Conservation (phyloP, 768 basidiomycete genomes). For the Russula griseocarnosa region DNA sequence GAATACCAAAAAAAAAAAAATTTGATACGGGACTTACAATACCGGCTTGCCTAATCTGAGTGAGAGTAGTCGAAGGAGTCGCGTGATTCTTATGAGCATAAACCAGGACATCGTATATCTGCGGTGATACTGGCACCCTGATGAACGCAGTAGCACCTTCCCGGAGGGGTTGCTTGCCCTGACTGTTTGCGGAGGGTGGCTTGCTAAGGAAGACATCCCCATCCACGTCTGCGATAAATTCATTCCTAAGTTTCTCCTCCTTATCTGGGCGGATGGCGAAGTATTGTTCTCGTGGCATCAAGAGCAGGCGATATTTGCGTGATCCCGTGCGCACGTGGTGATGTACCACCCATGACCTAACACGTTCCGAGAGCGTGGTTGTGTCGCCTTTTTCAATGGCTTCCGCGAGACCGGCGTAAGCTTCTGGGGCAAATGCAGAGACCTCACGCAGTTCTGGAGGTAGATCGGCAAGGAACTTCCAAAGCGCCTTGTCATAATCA, state of each 20-base stretch:
- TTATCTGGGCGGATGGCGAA: constrained; percentile 49
- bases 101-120: constrained; percentile 65
- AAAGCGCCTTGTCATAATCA: constrained; percentile 49
- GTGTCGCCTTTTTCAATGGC: constrained; percentile 41
- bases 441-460: constrained; percentile 57
- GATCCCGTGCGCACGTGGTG: constrained; percentile 64
- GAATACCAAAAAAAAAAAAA: not conserved
- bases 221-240: constrained; percentile 44
- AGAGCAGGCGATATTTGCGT: constrained; percentile 51
- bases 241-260: constrained; percentile 48
- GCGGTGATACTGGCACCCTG: constrained; percentile 58
- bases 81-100: constrained; percentile 62
- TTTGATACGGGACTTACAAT: constrained; percentile 45
- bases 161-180: constrained; percentile 30
- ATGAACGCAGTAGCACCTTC: constrained; percentile 48
- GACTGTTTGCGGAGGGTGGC: constrained; percentile 17
- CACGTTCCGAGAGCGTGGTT: constrained; percentile 38
- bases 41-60: constrained; percentile 52
- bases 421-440: constrained; percentile 51
- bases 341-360: constrained; percentile 51
- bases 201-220: constrained; percentile 31
- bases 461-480: constrained; percentile 48
- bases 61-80: constrained; percentile 50
- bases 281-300: constrained; percentile 57
- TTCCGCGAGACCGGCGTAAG: constrained; percentile 50